Conservation (phyloP, 371 early-diverging fungal genomes). For the Cokeromyces recurvatus region DNA sequence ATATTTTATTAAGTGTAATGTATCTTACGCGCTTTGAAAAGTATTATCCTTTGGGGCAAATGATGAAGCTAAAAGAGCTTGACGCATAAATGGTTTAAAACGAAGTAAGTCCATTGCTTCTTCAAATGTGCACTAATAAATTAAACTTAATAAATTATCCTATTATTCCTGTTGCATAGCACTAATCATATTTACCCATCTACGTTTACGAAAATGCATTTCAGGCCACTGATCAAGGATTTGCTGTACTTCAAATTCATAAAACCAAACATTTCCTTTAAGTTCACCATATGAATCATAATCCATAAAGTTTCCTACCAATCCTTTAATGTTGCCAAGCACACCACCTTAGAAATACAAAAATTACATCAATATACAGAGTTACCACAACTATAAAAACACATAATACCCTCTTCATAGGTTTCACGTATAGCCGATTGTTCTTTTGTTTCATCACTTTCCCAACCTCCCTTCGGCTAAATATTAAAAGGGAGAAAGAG, state of each 20-base stretch:
- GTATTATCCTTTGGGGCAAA: slow-evolving; percentile 15
- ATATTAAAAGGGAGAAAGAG: neutral
- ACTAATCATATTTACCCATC: slow-evolving; percentile 55
- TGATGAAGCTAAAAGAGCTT: slow-evolving; percentile 44
- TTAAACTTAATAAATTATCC: too few species aligned
- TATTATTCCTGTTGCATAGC: too few species aligned
- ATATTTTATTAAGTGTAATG: too few species aligned
- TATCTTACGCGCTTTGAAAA: too few species aligned
- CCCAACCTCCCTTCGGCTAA: slow-evolving; percentile 67
- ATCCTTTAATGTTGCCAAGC: slow-evolving; percentile 34
- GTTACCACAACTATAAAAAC: neutral
- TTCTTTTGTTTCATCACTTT: slow-evolving; percentile 57
- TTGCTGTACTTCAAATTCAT: slow-evolving; percentile 49
- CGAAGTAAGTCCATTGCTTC: slow-evolving; percentile 44
- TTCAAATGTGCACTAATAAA: slow-evolving; percentile 47
- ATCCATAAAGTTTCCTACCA: slow-evolving; percentile 47
- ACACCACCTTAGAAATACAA: slow-evolving; percentile 46
- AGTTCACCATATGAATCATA: slow-evolving; percentile 38
- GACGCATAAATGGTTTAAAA: slow-evolving; percentile 52
- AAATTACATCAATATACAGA: too few species aligned
- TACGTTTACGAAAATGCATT: slow-evolving; percentile 43
- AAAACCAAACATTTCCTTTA: slow-evolving; percentile 50
- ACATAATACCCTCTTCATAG: slow-evolving; percentile 59
- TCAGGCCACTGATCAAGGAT: slow-evolving; percentile 57
- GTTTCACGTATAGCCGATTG: slow-evolving; percentile 58